Conservation (phyloP, 202 grass and related monocot species). For the Eragrostis tef region DNA sequence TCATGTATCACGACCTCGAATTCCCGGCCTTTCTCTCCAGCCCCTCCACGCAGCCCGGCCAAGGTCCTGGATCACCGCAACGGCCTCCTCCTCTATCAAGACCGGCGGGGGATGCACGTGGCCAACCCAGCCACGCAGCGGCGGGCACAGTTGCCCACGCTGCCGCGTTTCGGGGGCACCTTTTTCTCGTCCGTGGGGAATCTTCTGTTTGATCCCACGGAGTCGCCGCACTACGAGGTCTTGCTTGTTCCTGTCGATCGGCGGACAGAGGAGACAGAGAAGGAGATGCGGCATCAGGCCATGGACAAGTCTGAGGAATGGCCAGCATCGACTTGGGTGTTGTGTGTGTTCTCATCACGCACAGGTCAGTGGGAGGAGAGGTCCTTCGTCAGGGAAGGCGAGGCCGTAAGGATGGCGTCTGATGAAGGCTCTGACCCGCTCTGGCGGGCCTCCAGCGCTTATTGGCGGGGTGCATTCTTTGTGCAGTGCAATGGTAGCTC, state of each 20-base stretch:
- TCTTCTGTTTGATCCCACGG: not conserved
- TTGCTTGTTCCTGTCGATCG: not conserved
- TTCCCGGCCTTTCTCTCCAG: not conserved
- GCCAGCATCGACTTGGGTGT: not conserved
- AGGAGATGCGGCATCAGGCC: not conserved
- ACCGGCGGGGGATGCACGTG: not conserved
- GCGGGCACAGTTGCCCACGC: not conserved
- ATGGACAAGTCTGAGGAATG: not conserved
- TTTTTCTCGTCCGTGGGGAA: not conserved
- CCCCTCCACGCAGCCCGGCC: not conserved
- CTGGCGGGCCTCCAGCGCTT: not conserved
- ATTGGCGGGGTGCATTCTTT: conserved; percentile 12
- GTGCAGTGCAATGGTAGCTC: conserved; percentile 10
- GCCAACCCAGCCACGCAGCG: not conserved
- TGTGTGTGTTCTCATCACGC: conserved; percentile 31
- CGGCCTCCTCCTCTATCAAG: not conserved
- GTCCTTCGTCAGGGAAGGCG: conserved; percentile 19
- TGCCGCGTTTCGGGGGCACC: not conserved
- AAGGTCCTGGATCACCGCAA: not conserved
- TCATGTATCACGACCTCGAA: not conserved
- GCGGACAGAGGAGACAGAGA: not conserved
- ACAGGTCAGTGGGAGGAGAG: conserved; percentile 38
- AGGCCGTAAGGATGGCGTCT: not conserved
- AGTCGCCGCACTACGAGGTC: not conserved
- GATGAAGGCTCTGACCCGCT: not conserved